Conservation (phyloP, 768 basidiomycete species). For the Galerina sulciceps region DNA sequence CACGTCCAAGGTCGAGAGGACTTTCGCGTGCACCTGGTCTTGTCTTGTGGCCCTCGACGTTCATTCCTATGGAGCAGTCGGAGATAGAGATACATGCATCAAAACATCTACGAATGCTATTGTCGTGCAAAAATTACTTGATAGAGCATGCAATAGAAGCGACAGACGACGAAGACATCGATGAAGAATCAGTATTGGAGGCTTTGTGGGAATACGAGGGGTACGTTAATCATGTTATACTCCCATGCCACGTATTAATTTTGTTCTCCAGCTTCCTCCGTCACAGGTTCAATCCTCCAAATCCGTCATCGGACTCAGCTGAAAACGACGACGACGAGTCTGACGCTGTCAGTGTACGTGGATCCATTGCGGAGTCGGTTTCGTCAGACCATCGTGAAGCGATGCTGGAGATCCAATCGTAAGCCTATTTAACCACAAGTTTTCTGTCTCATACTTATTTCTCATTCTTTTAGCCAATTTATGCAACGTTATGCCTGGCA, state of each 20-base stretch:
- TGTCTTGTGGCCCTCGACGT: slow-evolving; percentile 59
- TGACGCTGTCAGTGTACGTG: slow-evolving; percentile 23
- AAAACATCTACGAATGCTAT: slow-evolving; percentile 56
- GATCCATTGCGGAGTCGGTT: slow-evolving; percentile 29
- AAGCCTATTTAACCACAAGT: slow-evolving; percentile 5
- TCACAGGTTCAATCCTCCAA: slow-evolving; percentile 62
- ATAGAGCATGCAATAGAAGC: slow-evolving; percentile 41
- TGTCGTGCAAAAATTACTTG: slow-evolving; percentile 40
- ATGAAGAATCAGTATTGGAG: slow-evolving; percentile 40
- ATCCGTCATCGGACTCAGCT: slow-evolving; percentile 31
- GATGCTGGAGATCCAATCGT: slow-evolving; percentile 36
- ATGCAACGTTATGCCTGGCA: slow-evolving; percentile 29
- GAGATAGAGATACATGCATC: slow-evolving; percentile 74
- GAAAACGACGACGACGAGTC: slow-evolving; percentile 28
- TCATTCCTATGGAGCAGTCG: slow-evolving; percentile 56
- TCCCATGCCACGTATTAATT: neutral
- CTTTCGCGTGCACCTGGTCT: slow-evolving; percentile 60
- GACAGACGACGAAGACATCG: slow-evolving; percentile 37
- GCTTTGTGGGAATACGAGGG: slow-evolving; percentile 58
- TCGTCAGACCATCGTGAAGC: slow-evolving; percentile 31
- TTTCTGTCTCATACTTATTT: neutral
- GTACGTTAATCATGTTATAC: slow-evolving; percentile 29
- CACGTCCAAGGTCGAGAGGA: slow-evolving; percentile 10
- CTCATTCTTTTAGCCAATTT: slow-evolving; percentile 25
- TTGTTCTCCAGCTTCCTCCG: slow-evolving; percentile 56